Evolutionary conservation across 306 rosid species (phyloP).

Genomic region (Prunus dulcis): DNA sequence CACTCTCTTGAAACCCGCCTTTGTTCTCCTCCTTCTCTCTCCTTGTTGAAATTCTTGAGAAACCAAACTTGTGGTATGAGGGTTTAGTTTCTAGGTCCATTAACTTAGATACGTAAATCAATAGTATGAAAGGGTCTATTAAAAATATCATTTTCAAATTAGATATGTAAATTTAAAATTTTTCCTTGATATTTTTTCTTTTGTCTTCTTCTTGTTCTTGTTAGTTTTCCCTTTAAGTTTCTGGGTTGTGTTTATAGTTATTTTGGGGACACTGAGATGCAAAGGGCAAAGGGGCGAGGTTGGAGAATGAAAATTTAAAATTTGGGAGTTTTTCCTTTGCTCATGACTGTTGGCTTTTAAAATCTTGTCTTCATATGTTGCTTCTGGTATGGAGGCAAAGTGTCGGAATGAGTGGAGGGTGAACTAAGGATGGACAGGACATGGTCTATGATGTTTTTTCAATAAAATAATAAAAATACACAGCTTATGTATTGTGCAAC

Average conservation of each 20-base stretch:
- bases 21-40: not conserved
- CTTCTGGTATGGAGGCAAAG: not conserved
- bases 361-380: not conserved
- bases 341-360: not conserved
- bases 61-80: not conserved
- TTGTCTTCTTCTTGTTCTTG: not conserved
- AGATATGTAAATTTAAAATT: not conserved
- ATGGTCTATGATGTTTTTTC: not conserved
- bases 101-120: not conserved
- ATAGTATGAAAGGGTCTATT: not conserved
- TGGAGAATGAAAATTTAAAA: not conserved
- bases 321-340: not conserved
- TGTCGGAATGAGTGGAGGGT: not conserved
- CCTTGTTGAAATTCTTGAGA: not conserved
- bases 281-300: not conserved
- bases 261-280: not conserved
- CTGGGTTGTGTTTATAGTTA: not conserved
- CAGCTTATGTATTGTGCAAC: not conserved
- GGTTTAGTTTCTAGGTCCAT: no score
- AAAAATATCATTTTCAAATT: not conserved
- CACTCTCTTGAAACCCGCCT: not conserved
- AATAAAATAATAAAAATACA: not conserved
- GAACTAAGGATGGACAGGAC: not conserved
- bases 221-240: not conserved
- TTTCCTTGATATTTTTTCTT: not conserved